These are phyloP conservation scores for Kandelia obovata DNA, from an alignment of 345 rosid species.

Conservation along the genomic window DNA sequence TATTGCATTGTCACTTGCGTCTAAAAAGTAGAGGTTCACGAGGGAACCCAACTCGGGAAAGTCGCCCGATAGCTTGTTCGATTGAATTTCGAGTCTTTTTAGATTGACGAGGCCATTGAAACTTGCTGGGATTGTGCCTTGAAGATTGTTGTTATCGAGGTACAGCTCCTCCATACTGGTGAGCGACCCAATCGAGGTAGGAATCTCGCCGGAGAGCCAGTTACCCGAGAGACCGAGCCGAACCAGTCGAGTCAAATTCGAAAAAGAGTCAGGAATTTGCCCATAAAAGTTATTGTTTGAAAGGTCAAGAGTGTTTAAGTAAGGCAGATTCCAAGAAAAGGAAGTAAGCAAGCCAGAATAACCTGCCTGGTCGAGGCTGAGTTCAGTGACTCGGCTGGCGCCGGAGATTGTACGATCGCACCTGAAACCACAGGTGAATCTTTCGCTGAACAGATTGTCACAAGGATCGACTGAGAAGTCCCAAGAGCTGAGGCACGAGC, in stretches of 20 bases:
- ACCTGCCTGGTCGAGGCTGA: conserved; percentile 73
- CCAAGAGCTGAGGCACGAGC: conserved; percentile 83
- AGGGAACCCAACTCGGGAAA: conserved; percentile 61
- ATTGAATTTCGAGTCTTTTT: conserved; percentile 67
- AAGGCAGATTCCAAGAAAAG: conserved; percentile 57
- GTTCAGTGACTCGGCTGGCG: conserved; percentile 60
- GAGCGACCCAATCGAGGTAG: conserved; percentile 55
- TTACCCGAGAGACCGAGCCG: conserved; percentile 60
- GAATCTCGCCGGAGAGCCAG: conserved; percentile 63
- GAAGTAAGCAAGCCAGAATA: conserved; percentile 58
- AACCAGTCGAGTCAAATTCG: conserved; percentile 51
- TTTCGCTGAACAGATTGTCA: conserved; percentile 62
- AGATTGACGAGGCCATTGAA: conserved; percentile 42
- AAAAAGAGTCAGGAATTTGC: conserved; percentile 46
- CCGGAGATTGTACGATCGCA: conserved; percentile 54
- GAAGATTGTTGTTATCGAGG: conserved; percentile 61
- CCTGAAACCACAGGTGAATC: conserved; percentile 86
- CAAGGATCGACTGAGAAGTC: conserved; percentile 83
- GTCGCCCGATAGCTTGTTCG: conserved; percentile 57
- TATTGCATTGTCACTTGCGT: conserved; percentile 63
- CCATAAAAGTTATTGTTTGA: conserved; percentile 65
- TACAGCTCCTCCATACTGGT: conserved; percentile 52
- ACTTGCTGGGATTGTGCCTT: conserved; percentile 51
- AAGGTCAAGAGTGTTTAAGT: conserved; percentile 57
- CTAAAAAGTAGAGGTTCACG: conserved; percentile 51